A percentile compares a stretch with the other conserved stretches of the same genome.
Conservation (phyloP, 2,329 filamentous ascomycete genomes). For the Sclerotiophoma versabilis region DNA sequence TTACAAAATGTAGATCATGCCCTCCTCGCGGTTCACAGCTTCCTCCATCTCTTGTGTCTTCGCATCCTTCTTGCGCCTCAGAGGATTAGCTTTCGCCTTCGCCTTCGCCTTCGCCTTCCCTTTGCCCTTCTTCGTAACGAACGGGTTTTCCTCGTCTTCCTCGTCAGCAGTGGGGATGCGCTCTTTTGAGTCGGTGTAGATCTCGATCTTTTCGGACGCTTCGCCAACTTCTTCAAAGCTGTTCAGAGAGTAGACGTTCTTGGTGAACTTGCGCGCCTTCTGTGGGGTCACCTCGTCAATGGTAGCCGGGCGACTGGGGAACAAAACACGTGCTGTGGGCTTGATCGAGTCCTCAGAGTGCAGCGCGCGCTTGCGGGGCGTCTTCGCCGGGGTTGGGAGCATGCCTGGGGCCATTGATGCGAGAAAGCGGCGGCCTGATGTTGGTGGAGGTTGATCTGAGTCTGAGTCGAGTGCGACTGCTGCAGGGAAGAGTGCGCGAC, state of each 20-base stretch:
- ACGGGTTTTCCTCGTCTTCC: conserved; percentile 72
- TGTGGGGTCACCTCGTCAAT: conserved; percentile 66
- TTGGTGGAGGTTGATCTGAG: conserved; percentile 38
- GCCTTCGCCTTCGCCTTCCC: conserved; percentile 50
- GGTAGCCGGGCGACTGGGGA: conserved; percentile 68
- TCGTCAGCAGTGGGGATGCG: conserved; percentile 71
- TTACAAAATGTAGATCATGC: conserved; percentile 80
- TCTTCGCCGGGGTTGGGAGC: conserved; percentile 81
- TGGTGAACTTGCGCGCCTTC: conserved; percentile 65
- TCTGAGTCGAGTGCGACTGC: conserved; percentile 37
- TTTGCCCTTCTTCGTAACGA: conserved; percentile 62
- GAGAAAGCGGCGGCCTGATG: conserved; percentile 35
- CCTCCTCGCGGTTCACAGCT: conserved; percentile 70
- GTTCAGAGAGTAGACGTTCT: conserved; percentile 55
- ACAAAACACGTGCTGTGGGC: conserved; percentile 61
- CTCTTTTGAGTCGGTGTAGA: conserved; percentile 83
- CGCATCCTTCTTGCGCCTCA: conserved; percentile 62
- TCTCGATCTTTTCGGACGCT: conserved; percentile 67
- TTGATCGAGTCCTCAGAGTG: conserved; percentile 51
- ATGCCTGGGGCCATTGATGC: conserved; percentile 56
- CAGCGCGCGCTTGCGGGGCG: conserved; percentile 67
- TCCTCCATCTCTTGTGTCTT: conserved; percentile 68
- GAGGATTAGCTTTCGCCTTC: conserved; percentile 47
- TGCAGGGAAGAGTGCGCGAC: conserved; percentile 34
- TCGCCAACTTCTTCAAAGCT: conserved; percentile 56